These are phyloP conservation scores for Metschnikowia shivogae DNA, from an alignment of 805 yeast genomes.

Conservation along the genomic window DNA sequence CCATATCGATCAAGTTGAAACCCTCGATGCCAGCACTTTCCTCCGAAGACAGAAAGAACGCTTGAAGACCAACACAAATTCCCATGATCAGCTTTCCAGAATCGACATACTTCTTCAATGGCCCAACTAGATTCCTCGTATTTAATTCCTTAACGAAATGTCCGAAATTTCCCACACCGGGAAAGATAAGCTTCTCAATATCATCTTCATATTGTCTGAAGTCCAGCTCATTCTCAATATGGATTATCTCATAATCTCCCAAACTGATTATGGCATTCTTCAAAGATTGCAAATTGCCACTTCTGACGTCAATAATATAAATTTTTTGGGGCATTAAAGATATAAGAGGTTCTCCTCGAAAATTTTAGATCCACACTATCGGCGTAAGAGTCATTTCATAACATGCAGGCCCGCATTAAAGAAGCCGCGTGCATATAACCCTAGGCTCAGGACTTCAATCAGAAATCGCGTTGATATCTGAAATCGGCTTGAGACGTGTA, in stretches of 20 bases:
- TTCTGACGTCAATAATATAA: constrained; percentile 86
- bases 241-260: constrained; percentile 60
- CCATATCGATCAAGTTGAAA: constrained; percentile 42
- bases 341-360: not conserved
- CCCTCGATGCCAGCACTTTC: constrained; percentile 61
- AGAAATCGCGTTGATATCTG: no score
- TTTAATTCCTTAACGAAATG: constrained; percentile 77
- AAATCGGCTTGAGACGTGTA: no score
- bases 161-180: constrained; percentile 98
- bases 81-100: constrained; percentile 93
- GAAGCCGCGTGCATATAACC: not conserved
- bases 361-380: not conserved
- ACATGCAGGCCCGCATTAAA: not conserved
- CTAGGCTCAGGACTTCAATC: no score
- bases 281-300: constrained; percentile 89
- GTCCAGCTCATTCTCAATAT: constrained; percentile 57
- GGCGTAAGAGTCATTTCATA: constrained; percentile 3
- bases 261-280: constrained; percentile 77
- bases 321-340: constrained; percentile 27
- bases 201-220: constrained; percentile 37
- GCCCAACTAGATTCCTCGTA: constrained; percentile 58
- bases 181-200: constrained; percentile 66
- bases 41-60: constrained; percentile 69
- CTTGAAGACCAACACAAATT: constrained; percentile 93
- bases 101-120: constrained; percentile 60